Evolutionary conservation across 495 filamentous ascomycete species (phyloP).

Genomic region (Hypoxylon fuscum): DNA sequence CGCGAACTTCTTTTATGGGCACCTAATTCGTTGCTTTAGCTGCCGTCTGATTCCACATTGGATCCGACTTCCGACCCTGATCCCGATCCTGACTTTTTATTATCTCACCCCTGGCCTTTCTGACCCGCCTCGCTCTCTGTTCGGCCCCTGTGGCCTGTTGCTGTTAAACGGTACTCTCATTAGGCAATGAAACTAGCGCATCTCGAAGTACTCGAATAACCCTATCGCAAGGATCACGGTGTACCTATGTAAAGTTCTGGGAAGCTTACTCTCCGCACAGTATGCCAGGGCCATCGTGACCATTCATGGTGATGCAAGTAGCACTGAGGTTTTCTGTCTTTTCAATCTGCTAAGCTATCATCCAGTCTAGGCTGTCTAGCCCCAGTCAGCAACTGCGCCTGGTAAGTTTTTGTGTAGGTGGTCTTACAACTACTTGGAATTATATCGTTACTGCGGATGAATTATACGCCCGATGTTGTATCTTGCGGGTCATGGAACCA

Average conservation of each 20-base stretch:
- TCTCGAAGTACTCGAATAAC: background rate
- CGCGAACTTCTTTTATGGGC: no score
- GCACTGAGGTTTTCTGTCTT: no score
- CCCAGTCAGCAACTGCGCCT: background rate
- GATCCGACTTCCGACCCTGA: constrained; percentile 16
- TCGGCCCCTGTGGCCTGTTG: no score
- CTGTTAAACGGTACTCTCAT: background rate
- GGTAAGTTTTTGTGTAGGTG: no score
- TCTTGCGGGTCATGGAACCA: background rate
- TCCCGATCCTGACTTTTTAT: constrained; percentile 4
- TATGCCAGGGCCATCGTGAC: no score
- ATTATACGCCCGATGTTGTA: background rate
- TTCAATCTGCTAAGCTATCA: background rate
- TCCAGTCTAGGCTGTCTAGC: background rate
- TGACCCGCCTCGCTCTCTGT: no score
- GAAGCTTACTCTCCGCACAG: no score
- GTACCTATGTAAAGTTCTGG: background rate
- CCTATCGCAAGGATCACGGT: background rate
- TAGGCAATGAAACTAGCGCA: background rate
- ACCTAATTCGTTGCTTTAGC: no score
- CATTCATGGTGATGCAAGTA: no score
- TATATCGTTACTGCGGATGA: background rate
- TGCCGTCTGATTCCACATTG: constrained; percentile 6
- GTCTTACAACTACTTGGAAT: no score
- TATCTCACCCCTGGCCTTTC: no score